Evolutionary conservation across 2,329 filamentous ascomycete genomes (phyloP), one percentile per base, ranked within the genome.

Genomic region (Fusarium cicatricum): DNA sequence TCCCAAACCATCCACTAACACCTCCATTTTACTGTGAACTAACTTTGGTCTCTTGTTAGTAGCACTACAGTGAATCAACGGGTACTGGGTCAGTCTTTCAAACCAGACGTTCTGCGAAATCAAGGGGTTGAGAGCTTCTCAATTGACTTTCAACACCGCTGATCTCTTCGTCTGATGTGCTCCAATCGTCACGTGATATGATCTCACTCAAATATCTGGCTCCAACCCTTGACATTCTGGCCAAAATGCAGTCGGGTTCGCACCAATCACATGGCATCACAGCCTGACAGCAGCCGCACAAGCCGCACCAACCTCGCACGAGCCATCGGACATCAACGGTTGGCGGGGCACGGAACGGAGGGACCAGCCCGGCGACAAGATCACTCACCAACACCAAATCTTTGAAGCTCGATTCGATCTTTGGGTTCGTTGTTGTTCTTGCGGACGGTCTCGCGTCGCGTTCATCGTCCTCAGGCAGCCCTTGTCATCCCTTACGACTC

Each of bases 231-330:
- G 19, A 17, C 21, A 39, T n/a, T 14, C 36, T 37, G 21, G 38
- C 38, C 37, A 40, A 34, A 28, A 54, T 44, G 59, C 15, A 43
- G 38, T 44, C 36, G 36, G 29, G 43, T 46, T 55, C 31, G 15
- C 37, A 45, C 65, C 65, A 67, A 67, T 67, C 65, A 67, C 19
- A 45, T 23, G 23, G 28, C 29, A 39, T 29, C n/a, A 26, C 12
- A 38, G 37, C 38, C 38, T 58, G 52, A 52, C 60, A 57, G 54
- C 49, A 55, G 49, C 53, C 64, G 60, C 65, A 62, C 47, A 48
- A 51, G 54, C 59, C 61, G 58, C 46, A 55, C 50, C 41, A 36
- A 40, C 19, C 38, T 56, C 44, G 51, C 59, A 60, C 60, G 55
- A 64, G 51, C 55, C 51, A 45, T 26, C 34, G 16, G 39, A 44